Evolutionary conservation across 306 rosid genomes (phyloP).

Genomic region (Prunus fruticosa): DNA sequence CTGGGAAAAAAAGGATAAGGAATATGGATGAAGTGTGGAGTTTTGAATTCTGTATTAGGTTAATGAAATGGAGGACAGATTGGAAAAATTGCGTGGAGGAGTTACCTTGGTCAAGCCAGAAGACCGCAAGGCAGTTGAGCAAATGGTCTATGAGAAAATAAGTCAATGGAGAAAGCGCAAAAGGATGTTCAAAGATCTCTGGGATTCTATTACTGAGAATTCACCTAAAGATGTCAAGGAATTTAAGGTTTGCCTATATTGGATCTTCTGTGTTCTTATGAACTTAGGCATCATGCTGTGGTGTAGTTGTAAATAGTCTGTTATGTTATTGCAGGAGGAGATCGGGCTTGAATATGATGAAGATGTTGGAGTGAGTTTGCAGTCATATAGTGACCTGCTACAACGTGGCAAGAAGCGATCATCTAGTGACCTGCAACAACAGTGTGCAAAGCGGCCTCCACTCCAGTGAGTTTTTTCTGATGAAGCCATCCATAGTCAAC

Average conservation of each 20-base stretch:
- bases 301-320: background rate
- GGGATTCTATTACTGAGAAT: slow-evolving; percentile 91
- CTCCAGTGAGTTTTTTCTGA: slow-evolving; percentile 35
- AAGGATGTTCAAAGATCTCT: slow-evolving; percentile 88
- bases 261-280: background rate
- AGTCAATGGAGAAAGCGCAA: slow-evolving; percentile 88
- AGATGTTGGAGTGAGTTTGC: slow-evolving; percentile 72
- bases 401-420: slow-evolving; percentile 49
- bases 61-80: slow-evolving; percentile 63
- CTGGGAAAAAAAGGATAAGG: slow-evolving; percentile 1
- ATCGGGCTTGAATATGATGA: slow-evolving; percentile 82
- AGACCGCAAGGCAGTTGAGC: slow-evolving; percentile 67
- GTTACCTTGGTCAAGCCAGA: slow-evolving; percentile 85
- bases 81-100: slow-evolving; percentile 72
- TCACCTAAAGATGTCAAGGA: slow-evolving; percentile 83
- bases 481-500: slow-evolving; percentile 17
- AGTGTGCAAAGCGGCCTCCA: slow-evolving; percentile 49
- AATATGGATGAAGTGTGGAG: background rate
- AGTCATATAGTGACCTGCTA: slow-evolving; percentile 58
- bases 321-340: slow-evolving; percentile 64
- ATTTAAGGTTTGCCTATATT: slow-evolving; percentile 52
- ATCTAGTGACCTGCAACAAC: background rate
- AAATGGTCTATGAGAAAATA: slow-evolving; percentile 42
- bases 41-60: slow-evolving; percentile 49
- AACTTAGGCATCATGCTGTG: slow-evolving; percentile 5